Percentiles rank a stretch among this genome's conserved stretches.
Evolutionary conservation across 345 rosid species (phyloP).

Genomic region (Bruguiera sexangula): DNA sequence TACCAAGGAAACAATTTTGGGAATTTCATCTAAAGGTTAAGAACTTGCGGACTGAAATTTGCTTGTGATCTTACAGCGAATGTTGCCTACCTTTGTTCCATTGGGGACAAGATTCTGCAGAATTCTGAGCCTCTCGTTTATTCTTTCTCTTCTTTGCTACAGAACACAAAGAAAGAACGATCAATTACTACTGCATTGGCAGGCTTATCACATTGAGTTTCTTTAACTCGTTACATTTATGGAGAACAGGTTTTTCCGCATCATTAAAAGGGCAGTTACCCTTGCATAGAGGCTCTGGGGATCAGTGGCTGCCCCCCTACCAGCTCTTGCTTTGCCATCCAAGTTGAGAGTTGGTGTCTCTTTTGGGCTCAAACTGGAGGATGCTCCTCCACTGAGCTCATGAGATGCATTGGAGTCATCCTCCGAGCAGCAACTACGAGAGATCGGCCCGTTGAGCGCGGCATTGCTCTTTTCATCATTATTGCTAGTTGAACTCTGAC

Average conservation of each 20-base stretch:
- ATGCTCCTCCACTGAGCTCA: conserved; percentile 36
- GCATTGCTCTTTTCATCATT: conserved; percentile 39
- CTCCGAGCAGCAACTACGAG: conserved; percentile 54
- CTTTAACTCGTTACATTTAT: neutral
- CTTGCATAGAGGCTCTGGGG: conserved; percentile 87
- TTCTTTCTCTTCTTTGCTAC: conserved; percentile 88
- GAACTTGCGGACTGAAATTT: neutral
- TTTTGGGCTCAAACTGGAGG: conserved; percentile 38
- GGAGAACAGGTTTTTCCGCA: neutral
- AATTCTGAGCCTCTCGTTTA: conserved; percentile 72
- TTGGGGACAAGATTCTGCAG: conserved; percentile 83
- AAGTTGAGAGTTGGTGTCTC: conserved; percentile 40
- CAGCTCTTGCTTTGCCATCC: conserved; percentile 69
- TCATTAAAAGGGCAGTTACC: conserved; percentile 28
- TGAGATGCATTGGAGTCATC: conserved; percentile 50
- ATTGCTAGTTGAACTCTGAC: conserved; percentile 26
- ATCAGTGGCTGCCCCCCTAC: conserved; percentile 72
- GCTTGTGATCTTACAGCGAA: neutral
- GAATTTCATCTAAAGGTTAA: neutral
- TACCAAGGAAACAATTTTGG: conserved; percentile 3
- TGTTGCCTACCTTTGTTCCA: conserved; percentile 65
- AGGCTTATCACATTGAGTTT: neutral
- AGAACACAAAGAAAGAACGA: conserved; percentile 6
- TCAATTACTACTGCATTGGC: neutral
- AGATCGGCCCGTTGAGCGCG: conserved; percentile 24